phyloP scores from a whole-genome alignment of 129 eudicot genomes.

The Daucus carota region DH1_v3.0 NC_030385.2:46646001-46646500 shows the following conservation, averaged over 20 bases:
- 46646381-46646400: neutral
- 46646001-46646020: too few species aligned
- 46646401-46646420: neutral
- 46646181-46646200: neutral
- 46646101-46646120: neutral
- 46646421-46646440: neutral
- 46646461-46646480: neutral
- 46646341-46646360: neutral
- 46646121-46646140: neutral
- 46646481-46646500: neutral
- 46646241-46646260: neutral
- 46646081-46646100: neutral
- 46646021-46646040: too few species aligned
- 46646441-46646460: too few species aligned
- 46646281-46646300: neutral
- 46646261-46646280: neutral
- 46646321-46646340: neutral
- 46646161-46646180: neutral
- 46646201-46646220: neutral
- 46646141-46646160: neutral
- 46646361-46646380: too few species aligned
- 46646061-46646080: neutral
- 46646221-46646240: neutral
- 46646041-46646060: neutral
- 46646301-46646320: neutral